Evolutionary conservation across 306 rosid species (phyloP).

Genomic region (Lagenaria siceraria): DNA sequence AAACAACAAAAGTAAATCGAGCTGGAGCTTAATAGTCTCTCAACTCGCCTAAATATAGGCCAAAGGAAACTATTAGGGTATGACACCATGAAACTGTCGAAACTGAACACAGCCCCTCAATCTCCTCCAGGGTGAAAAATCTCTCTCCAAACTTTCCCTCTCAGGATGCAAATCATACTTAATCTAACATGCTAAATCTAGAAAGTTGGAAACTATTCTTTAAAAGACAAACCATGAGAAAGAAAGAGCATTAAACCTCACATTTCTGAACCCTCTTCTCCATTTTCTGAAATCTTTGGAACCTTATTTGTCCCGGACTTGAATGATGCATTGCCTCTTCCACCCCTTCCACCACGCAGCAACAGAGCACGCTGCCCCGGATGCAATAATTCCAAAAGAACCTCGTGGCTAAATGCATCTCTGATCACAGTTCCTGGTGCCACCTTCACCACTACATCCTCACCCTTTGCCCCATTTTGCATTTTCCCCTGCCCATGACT

Average conservation of each 20-base stretch:
- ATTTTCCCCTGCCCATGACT: constrained; percentile 59
- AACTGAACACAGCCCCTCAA: background rate
- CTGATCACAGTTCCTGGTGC: constrained; percentile 71
- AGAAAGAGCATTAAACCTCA: constrained; percentile 20
- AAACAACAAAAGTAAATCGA: background rate
- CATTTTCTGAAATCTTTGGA: constrained; percentile 84
- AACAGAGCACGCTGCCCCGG: constrained; percentile 70
- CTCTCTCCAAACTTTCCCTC: background rate
- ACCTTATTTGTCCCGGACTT: constrained; percentile 74
- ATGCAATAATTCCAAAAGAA: constrained; percentile 62
- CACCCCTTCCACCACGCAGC: constrained; percentile 90
- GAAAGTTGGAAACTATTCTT: background rate
- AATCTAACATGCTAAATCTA: background rate
- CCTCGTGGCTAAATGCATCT: constrained; percentile 47
- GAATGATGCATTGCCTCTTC: constrained; percentile 87
- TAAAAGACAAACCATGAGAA: background rate
- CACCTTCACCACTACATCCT: constrained; percentile 78
- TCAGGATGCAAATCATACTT: background rate
- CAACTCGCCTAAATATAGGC: background rate
- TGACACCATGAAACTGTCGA: background rate
- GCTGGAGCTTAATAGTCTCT: background rate
- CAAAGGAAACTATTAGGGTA: background rate
- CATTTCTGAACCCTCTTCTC: constrained; percentile 83
- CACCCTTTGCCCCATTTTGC: constrained; percentile 78
- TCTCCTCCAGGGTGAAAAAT: background rate